A percentile compares a stretch with the other conserved stretches of the same genome.
phyloP scores from a whole-genome alignment of 106 monocot species.

The Cymbidium sinense region DNA sequence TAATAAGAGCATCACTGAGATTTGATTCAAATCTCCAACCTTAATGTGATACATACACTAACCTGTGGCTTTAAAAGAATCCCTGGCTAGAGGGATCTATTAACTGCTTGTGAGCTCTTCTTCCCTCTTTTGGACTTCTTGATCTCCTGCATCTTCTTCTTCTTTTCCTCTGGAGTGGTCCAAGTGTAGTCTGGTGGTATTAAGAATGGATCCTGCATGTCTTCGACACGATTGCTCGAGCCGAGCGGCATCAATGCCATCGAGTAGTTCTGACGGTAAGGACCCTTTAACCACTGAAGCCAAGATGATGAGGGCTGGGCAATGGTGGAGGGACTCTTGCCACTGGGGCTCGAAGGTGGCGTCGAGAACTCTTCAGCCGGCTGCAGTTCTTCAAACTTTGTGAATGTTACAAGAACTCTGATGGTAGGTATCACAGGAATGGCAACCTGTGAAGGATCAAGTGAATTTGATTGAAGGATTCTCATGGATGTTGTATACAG shows the following conservation, averaged over 20 bases:
- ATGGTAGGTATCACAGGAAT: slow-evolving; percentile 68
- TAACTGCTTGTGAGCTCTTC: slow-evolving; percentile 17
- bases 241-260: not conserved
- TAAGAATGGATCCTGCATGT: slow-evolving; percentile 46
- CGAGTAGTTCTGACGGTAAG: slow-evolving; percentile 20
- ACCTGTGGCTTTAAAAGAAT: not conserved
- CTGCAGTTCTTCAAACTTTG: slow-evolving; percentile 66
- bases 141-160: slow-evolving; percentile 46
- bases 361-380: slow-evolving; percentile 42
- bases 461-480: not conserved
- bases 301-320: slow-evolving; percentile 26
- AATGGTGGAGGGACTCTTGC: slow-evolving; percentile 12
- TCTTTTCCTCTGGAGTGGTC: slow-evolving; percentile 50
- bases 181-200: slow-evolving; percentile 55
- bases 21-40: not conserved
- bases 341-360: slow-evolving; percentile 34
- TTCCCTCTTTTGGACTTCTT: slow-evolving; percentile 43
- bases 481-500: no score
- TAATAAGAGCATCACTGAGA: not conserved
- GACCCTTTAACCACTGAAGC: slow-evolving; percentile 38
- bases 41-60: no score
- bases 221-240: slow-evolving; percentile 23
- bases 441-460: slow-evolving; percentile 33
- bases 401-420: slow-evolving; percentile 58
- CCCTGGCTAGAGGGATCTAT: slow-evolving; percentile 10